A percentile compares a stretch with the other conserved stretches of the same genome.
Conservation (phyloP, 2,329 filamentous ascomycete species). For the Hypoxylon sp. region DNA sequence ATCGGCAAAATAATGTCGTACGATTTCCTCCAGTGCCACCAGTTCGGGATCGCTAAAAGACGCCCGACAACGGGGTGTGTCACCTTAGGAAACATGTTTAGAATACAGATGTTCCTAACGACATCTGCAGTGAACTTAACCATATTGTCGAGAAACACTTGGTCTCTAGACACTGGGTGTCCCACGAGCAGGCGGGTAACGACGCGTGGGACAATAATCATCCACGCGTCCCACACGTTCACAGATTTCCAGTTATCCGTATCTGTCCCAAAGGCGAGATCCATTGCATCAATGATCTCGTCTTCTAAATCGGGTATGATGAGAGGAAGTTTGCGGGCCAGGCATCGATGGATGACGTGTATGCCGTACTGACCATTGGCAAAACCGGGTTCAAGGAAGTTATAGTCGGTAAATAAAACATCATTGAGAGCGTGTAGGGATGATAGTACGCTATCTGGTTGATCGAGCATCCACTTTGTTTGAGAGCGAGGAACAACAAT, state of each 20-base stretch:
- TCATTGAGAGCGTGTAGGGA: background rate
- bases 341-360: background rate
- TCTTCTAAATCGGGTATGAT: background rate
- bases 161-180: background rate
- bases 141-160: background rate
- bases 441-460: background rate
- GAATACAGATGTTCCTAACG: background rate
- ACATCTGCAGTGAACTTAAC: background rate
- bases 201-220: background rate
- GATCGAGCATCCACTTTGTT: slow-evolving; percentile 2
- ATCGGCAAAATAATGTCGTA: background rate
- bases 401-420: background rate
- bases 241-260: background rate
- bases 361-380: background rate
- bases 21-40: background rate
- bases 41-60: background rate
- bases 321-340: background rate
- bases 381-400: background rate
- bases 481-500: background rate
- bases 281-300: background rate
- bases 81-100: background rate
- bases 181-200: background rate
- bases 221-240: background rate
- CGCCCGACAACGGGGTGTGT: background rate
- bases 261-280: background rate